These are phyloP conservation scores for Pleoardoris graminearum DNA, from an alignment of 2,329 filamentous ascomycete genomes.

Conservation along the genomic window DNA sequence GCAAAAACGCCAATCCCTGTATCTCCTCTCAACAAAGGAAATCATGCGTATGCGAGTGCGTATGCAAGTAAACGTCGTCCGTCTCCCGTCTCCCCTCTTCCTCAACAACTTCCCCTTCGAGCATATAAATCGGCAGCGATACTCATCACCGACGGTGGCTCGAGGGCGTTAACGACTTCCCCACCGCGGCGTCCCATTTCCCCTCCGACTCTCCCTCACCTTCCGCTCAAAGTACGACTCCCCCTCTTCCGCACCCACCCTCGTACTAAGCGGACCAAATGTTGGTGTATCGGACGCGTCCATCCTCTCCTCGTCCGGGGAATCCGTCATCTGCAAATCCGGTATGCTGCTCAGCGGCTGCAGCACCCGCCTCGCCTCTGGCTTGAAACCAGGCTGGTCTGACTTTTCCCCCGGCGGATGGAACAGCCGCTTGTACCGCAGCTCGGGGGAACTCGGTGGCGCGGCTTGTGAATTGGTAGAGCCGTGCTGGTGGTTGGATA, in stretches of 20 bases:
- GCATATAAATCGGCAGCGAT: too few relatives aligned
- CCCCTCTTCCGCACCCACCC: constrained; percentile 7
- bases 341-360: constrained; percentile 9
- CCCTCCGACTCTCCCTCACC: background rate
- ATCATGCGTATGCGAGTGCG: too few relatives aligned
- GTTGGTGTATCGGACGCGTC: constrained; percentile 9
- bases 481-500: too few relatives aligned
- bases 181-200: constrained; percentile 6
- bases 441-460: constrained; percentile 44
- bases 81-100: too few relatives aligned
- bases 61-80: too few relatives aligned
- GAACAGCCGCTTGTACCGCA: constrained; percentile 49
- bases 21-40: too few relatives aligned
- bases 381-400: constrained; percentile 7
- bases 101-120: too few relatives aligned
- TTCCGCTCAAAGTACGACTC: constrained; percentile 15
- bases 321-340: constrained; percentile 5
- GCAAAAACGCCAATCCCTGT: too few relatives aligned
- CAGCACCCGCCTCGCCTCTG: constrained; percentile 11
- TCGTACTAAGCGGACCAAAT: constrained; percentile 11
- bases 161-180: background rate
- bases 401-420: constrained; percentile 28
- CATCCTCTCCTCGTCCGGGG: constrained; percentile 16
- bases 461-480: constrained; percentile 22
- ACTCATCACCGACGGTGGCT: too few relatives aligned